Evolutionary conservation across 1,284 basidiomycete genomes (phyloP), one percentile per base, ranked within the genome.

Genomic region (Pseudozyma sp.): DNA sequence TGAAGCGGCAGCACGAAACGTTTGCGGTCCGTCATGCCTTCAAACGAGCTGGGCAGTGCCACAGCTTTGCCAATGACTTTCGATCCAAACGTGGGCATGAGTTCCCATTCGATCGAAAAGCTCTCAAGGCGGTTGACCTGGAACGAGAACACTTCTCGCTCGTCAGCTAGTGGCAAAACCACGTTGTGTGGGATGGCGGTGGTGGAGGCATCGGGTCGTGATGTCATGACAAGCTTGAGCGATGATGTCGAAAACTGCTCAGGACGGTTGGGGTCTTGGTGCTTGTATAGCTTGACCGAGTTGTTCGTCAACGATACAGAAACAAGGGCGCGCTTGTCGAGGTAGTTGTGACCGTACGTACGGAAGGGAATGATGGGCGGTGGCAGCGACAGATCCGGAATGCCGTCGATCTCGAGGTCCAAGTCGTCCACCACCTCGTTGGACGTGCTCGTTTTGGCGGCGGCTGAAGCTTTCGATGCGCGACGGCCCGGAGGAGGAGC

Each of bases 71-170:
- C 97, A 70, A 99, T 94, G 39, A 95, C 93, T 86, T 95, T 96
- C 36, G 94, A 95, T n/a, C 97, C 97, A 85, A 99, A 99, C 69
- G 94, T 97, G 9, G 97, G 97, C 87, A 96, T 97, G 31, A 99
- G 88, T 43, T 96, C 97, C 84, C 98, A 93, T 85, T 98, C 94
- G 77, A 99, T 87, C 1, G 91, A 90, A 66, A 98, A 90, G 40
- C 89, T 88, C 55, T 91, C 90, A 19, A 96, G 86, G 72, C 83
- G 89, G 88, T 85, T 90, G 83, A 94, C 90, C 86, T 98, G 96
- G 88, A 99, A 98, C 8, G 91, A 89, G 81, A 97, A 95, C 5
- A 92, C 90, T 80, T 94, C 93, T 67, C 90, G 88, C 69, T 92
- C 91, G 76, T 92, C 91, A 25, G 89, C 89, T 47, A 94, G 89